Evolutionary conservation across 228 moss, liverwort and hornwort species (phyloP).

Genomic region (Sphagnum fallax): DNA sequence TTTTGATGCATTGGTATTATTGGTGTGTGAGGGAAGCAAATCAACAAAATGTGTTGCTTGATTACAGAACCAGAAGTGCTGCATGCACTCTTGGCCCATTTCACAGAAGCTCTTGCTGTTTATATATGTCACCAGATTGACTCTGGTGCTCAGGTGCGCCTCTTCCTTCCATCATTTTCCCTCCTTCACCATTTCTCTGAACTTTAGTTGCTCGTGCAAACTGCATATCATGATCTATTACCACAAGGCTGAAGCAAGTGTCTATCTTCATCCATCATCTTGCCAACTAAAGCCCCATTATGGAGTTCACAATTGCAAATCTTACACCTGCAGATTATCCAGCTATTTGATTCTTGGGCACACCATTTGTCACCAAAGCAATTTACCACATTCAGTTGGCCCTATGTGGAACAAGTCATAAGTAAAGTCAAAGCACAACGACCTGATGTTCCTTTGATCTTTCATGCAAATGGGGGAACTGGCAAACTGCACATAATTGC

Average conservation of each 20-base stretch:
- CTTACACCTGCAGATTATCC: constrained; percentile 34
- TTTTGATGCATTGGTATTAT: neutral
- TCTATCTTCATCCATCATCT: too few relatives aligned
- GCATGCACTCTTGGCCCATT: constrained; percentile 46
- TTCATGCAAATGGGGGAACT: constrained; percentile 92
- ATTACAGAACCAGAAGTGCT: constrained; percentile 58
- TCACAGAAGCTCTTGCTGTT: constrained; percentile 65
- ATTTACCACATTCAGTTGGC: constrained; percentile 75
- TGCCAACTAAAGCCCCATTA: too few relatives aligned
- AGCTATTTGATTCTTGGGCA: constrained; percentile 96
- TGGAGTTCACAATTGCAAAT: too few relatives aligned
- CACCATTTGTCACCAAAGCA: constrained; percentile 86
- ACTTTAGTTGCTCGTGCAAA: neutral
- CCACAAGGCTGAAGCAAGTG: too few relatives aligned
- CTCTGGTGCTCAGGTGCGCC: constrained; percentile 57
- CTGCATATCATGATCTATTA: too few relatives aligned
- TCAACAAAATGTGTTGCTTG: neutral
- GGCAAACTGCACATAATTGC: constrained; percentile 82
- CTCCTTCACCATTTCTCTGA: neutral
- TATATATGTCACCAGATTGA: constrained; percentile 86
- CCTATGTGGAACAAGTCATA: constrained; percentile 55
- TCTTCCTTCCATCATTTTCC: neutral
- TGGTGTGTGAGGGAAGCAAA: neutral
- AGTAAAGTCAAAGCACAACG: constrained; percentile 46
- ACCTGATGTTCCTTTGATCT: constrained; percentile 72